Base-by-base conservation (phyloP, 768 basidiomycete genomes). In the Lentinus brumalis region DNA sequence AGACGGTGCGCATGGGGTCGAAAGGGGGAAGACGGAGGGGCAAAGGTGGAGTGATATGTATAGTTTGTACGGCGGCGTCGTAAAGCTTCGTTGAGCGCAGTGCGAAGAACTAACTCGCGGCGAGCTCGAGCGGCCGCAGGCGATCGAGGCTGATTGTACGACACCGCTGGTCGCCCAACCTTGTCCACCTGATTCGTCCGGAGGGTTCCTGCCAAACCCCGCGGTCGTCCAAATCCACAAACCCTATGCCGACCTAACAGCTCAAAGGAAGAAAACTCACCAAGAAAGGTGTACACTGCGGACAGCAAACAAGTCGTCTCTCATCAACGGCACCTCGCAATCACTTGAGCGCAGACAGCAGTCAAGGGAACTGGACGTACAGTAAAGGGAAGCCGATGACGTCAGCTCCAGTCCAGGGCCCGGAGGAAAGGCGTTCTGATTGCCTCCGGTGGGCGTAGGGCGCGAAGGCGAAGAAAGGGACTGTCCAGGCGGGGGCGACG, bases 261-360 rank as follows among this genome's bases (percentile, higher is more conserved):
- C 30, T 16, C 32, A 49, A 44, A 14, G 42, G 12, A 45, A 16
- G n/a, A 21, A 10, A 9, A 53, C 66, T 63, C 56, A 67, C 66
- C 66, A 42, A 68, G 62, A 38, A 68, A 68, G 16, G 67, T 68
- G 53, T 69, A 69, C 53, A 69, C 68, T 69, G 62, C 57, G 62
- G 30, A 58, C 53, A 58, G 38, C 32, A 59, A 26, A 26, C 18
- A 56, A 50, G 26, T 45, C 35, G n/a, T 51, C 49, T 26, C 55
- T 64, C 55, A 64, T 57, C 56, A 53, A 58, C 57, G 47, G 47
- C 32, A 16, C 56, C 30, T 29, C 44, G 44, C 18, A 18, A 40
- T 49, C 45, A 45, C 32, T 35, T 42, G 54, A 35, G 49, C 47
- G 41, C 58, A 60, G 52, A 56, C 45, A 38, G 46, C 55, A 49